These are phyloP conservation scores for Pyrus communis DNA, from an alignment of 306 rosid genomes.

Conservation along the genomic window DNA sequence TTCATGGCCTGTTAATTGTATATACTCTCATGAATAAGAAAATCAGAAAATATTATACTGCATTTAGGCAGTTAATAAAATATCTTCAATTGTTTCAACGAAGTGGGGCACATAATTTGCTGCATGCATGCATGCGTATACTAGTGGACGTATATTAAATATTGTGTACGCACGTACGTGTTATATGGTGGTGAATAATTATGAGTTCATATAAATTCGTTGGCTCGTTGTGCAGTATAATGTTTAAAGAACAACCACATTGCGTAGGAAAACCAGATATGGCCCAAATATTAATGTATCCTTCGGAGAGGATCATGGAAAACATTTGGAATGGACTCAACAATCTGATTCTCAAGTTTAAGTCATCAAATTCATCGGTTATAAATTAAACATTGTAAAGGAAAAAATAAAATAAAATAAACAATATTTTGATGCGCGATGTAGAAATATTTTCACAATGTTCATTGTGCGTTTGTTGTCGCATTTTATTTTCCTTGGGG, in stretches of 20 bases:
- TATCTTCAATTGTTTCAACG: neutral
- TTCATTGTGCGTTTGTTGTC: no score
- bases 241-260: no score
- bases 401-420: no score
- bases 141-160: neutral
- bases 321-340: neutral
- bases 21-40: conserved; percentile 19
- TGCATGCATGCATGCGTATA: neutral
- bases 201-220: no score
- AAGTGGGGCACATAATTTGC: neutral
- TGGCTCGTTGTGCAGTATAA: no score
- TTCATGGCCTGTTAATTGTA: conserved; percentile 20
- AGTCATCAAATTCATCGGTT: no score
- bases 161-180: neutral
- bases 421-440: no score
- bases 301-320: neutral
- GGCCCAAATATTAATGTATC: neutral
- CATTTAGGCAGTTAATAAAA: neutral
- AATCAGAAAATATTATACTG: neutral
- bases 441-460: no score
- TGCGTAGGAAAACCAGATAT: no score
- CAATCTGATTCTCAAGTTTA: neutral
- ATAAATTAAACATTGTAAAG: no score
- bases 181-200: no score
- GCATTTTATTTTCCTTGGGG: no score